These are phyloP conservation scores for Hanseniaspora hatyaiensis DNA, from an alignment of 805 yeast genomes.

Conservation along the genomic window DNA sequence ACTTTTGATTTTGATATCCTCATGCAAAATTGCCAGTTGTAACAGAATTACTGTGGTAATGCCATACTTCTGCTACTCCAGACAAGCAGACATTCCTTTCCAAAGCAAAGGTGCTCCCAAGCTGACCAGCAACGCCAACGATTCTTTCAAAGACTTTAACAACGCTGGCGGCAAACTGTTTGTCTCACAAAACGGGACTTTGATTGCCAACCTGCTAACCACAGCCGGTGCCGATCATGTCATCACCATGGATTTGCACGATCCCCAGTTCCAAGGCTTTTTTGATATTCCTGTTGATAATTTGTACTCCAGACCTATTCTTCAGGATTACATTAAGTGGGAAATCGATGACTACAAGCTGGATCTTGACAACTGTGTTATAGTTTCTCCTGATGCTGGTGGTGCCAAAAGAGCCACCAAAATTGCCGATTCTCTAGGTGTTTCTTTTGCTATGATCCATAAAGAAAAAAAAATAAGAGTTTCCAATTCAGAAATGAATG, in stretches of 20 bases:
- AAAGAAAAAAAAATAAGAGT: slow-evolving; percentile 61
- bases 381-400: slow-evolving; percentile 97
- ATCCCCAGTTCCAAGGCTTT: slow-evolving; percentile 95
- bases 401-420: slow-evolving; percentile 97
- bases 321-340: slow-evolving; percentile 72
- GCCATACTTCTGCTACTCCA: slow-evolving; percentile 88
- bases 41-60: slow-evolving; percentile 77
- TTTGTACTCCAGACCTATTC: slow-evolving; percentile 73
- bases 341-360: slow-evolving; percentile 59
- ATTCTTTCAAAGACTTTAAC: slow-evolving; percentile 26
- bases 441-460: slow-evolving; percentile 88
- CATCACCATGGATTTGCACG: slow-evolving; percentile 96
- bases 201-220: slow-evolving; percentile 75
- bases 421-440: slow-evolving; percentile 77
- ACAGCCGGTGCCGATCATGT: slow-evolving; percentile 94
- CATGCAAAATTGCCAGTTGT: slow-evolving; percentile 86
- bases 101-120: slow-evolving; percentile 63
- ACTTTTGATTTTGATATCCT: slow-evolving; percentile 71
- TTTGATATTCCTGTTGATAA: slow-evolving; percentile 95
- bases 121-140: slow-evolving; percentile 8
- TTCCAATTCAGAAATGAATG: slow-evolving; percentile 27
- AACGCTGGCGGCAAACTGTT: slow-evolving; percentile 77
- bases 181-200: slow-evolving; percentile 91
- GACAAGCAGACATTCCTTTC: slow-evolving; percentile 91
- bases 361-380: slow-evolving; percentile 47